Evolutionary conservation across 2,329 filamentous ascomycete genomes (phyloP).

Genomic region (Rhinocladiella similis): DNA sequence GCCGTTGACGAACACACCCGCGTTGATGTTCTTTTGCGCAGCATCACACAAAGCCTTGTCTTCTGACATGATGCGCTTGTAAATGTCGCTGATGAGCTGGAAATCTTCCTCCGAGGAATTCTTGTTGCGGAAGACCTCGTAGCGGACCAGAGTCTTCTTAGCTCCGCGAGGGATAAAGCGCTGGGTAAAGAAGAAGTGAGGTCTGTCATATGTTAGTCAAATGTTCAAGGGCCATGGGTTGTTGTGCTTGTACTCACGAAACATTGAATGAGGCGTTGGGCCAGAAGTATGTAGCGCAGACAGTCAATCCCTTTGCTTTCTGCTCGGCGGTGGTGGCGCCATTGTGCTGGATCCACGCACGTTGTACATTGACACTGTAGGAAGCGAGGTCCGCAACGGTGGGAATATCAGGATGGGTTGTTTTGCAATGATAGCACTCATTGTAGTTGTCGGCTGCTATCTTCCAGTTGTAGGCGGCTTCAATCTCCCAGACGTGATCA

Average conservation of each 20-base stretch:
- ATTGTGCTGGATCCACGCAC: slow-evolving; percentile 57
- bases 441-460: slow-evolving; percentile 56
- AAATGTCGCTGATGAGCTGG: slow-evolving; percentile 57
- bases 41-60: slow-evolving; percentile 63
- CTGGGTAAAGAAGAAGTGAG: slow-evolving; percentile 64
- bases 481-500: slow-evolving; percentile 35
- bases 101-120: slow-evolving; percentile 60
- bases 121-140: slow-evolving; percentile 65
- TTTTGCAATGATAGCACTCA: slow-evolving; percentile 59
- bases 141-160: slow-evolving; percentile 55
- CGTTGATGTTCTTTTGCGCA: slow-evolving; percentile 61
- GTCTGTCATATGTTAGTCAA: slow-evolving; percentile 35
- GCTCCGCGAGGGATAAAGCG: slow-evolving; percentile 59
- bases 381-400: slow-evolving; percentile 55
- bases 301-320: slow-evolving; percentile 11
- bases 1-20: slow-evolving; percentile 62
- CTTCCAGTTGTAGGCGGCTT: slow-evolving; percentile 24
- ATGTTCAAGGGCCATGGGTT: too few relatives aligned
- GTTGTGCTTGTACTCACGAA: slow-evolving; percentile 9
- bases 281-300: slow-evolving; percentile 19
- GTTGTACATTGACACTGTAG: slow-evolving; percentile 54
- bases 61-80: slow-evolving; percentile 65
- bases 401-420: slow-evolving; percentile 58
- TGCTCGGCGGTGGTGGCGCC: slow-evolving; percentile 35
- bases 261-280: slow-evolving; percentile 23